Conservation (phyloP, 202 grass and related monocot species). For the Saccharum hybrid region DNA sequence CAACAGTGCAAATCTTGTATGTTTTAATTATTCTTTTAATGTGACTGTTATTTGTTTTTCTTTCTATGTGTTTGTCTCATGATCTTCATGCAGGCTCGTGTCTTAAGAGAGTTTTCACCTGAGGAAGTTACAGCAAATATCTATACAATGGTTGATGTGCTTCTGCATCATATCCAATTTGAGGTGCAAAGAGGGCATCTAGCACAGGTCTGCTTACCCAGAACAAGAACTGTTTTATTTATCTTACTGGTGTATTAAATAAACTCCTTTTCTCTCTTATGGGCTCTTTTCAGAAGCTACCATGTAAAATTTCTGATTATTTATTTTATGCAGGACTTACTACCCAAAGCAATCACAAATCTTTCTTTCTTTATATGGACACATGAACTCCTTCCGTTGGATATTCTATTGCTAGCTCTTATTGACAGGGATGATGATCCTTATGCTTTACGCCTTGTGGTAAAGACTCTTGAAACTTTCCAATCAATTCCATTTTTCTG, state of each 20-base stretch:
- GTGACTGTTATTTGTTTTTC: conserved; percentile 12
- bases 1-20: conserved; percentile 90
- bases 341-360: conserved; percentile 89
- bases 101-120: conserved; percentile 89
- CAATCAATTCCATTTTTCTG: conserved; percentile 33
- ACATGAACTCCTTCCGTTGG: conserved; percentile 90
- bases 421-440: conserved; percentile 97
- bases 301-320: conserved; percentile 32
- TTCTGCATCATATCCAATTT: conserved; percentile 95
- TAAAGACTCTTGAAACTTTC: conserved; percentile 52
- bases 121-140: conserved; percentile 99
- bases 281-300: conserved; percentile 37
- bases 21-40: conserved; percentile 32
- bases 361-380: conserved; percentile 95
- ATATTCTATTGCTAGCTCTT: conserved; percentile 93
- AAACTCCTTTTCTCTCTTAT: conserved; percentile 26
- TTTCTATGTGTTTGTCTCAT: conserved; percentile 40
- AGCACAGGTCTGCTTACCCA: conserved; percentile 64
- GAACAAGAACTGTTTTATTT: conserved; percentile 28
- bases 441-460: conserved; percentile 90
- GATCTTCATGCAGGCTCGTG: conserved; percentile 71
- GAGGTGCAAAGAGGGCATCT: conserved; percentile 78
- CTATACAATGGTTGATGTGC: conserved; percentile 96
- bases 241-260: conserved; percentile 1
- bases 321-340: conserved; percentile 72